Conservation (phyloP, 163 green algal species). For the Coccomyxa subellipsoidea region DNA sequence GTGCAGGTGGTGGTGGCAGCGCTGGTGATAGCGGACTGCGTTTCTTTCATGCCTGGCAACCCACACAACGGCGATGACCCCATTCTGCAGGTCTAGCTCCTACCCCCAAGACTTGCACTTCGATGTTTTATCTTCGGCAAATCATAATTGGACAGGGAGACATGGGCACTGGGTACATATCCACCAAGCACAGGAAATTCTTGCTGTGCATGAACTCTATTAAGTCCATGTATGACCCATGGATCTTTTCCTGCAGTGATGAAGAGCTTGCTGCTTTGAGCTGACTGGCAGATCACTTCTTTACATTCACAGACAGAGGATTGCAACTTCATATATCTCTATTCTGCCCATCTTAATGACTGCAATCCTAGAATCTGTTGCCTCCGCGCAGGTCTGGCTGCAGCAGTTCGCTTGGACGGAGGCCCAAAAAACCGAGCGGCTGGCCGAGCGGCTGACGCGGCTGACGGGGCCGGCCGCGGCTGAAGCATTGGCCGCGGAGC, state of each 20-base stretch:
- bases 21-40: slow-evolving; percentile 1
- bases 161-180: too few relatives aligned
- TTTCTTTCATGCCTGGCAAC: background rate
- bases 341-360: background rate
- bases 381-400: slow-evolving; percentile 26
- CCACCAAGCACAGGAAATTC: too few relatives aligned
- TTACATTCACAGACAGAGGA: background rate
- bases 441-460: slow-evolving; percentile 20
- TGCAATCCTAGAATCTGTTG: background rate
- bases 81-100: background rate
- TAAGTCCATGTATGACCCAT: too few relatives aligned
- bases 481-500: slow-evolving; percentile 7
- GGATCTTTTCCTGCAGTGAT: too few relatives aligned
- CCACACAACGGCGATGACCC: background rate
- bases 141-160: too few relatives aligned
- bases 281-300: too few relatives aligned
- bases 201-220: too few relatives aligned
- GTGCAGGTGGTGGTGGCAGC: background rate
- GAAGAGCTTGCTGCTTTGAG: too few relatives aligned
- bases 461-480: background rate
- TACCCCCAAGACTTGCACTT: too few relatives aligned
- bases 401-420: slow-evolving; percentile 62
- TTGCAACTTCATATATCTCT: background rate
- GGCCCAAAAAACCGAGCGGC: slow-evolving; percentile 16
- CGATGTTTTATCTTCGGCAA: background rate